Base-by-base conservation (phyloP, 179 eudicot species). In the Nepenthes alata region DNA sequence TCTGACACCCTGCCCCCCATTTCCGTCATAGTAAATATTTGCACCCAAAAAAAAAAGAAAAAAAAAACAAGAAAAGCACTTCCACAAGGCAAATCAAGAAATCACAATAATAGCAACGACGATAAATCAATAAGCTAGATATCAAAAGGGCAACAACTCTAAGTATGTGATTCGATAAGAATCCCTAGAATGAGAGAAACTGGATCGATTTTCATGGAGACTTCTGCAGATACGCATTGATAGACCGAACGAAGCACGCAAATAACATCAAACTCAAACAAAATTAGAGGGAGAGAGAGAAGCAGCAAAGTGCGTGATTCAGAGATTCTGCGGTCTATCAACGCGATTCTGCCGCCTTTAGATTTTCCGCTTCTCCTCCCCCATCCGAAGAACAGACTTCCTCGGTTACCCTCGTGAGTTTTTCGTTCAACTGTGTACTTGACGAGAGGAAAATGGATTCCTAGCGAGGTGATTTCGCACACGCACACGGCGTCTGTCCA, bases 201-300 rank as follows among this genome's bases (percentile, higher is more conserved):
- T 36, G 36, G 36, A 35, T 12, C 25, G 16, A 45, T 65, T 11
- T 47, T n/a, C 34, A 51, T 67, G 73, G 71, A 54, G 59, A 75
- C 48, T 60, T 45, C 25, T 62, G 83, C 86, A 81, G 85, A 83
- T 74, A 68, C 72, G 89, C 95, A 86, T 65, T 74, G 87, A 89
- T 89, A 89, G 89, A 85, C 95, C 97, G 97, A 78, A 90, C 81
- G 83, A 85, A 84, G 78, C 95, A 86, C 95, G 85, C 96, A 76
- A 75, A 65, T 49, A 66, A 67, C 67, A 59, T 49, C 50, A 25
- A 25, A 25, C 25, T 25, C 25, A 25, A 25, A 25, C 25, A 25
- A 25, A 25, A 25, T 25, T 25, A 25, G 47, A 53, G 15, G 58
- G 56, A 9, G 38, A 35, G 38, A 37, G 63, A 45, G 55, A 61